phyloP scores from a whole-genome alignment of 176 grass and related monocot genomes.

The Triticum dicoccoides region DNA sequence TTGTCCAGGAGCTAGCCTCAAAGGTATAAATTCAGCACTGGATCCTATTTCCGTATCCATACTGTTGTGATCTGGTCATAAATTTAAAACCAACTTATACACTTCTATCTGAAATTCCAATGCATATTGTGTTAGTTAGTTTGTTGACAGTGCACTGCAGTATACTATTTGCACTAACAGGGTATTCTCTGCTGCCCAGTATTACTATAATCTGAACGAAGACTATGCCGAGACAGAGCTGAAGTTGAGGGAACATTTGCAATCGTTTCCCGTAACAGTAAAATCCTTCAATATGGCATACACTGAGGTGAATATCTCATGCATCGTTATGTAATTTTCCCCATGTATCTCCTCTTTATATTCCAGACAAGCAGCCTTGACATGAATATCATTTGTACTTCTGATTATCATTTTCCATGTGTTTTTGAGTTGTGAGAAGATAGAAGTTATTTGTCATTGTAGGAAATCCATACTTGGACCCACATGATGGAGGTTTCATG shows the following conservation, averaged over 20 bases:
- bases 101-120: background rate
- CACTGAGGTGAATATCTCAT: slow-evolving; percentile 58
- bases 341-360: background rate
- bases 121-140: background rate
- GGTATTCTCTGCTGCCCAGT: too few relatives aligned
- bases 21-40: slow-evolving; percentile 46
- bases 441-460: slow-evolving; percentile 3
- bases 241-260: slow-evolving; percentile 20
- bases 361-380: background rate
- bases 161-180: too few relatives aligned
- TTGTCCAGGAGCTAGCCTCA: slow-evolving; percentile 89
- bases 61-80: background rate
- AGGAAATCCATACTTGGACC: slow-evolving; percentile 97
- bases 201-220: too few relatives aligned
- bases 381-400: background rate
- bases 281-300: slow-evolving; percentile 92
- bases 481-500: slow-evolving; percentile 99
- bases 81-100: background rate
- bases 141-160: too few relatives aligned
- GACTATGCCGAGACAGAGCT: too few relatives aligned
- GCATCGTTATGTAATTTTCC: background rate
- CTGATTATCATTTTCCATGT: background rate
- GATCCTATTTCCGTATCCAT: background rate
- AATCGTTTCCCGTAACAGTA: slow-evolving; percentile 81
- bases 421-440: background rate